Base-by-base conservation (phyloP, 2,329 filamentous ascomycete genomes). In the Aspergillus felis region DNA sequence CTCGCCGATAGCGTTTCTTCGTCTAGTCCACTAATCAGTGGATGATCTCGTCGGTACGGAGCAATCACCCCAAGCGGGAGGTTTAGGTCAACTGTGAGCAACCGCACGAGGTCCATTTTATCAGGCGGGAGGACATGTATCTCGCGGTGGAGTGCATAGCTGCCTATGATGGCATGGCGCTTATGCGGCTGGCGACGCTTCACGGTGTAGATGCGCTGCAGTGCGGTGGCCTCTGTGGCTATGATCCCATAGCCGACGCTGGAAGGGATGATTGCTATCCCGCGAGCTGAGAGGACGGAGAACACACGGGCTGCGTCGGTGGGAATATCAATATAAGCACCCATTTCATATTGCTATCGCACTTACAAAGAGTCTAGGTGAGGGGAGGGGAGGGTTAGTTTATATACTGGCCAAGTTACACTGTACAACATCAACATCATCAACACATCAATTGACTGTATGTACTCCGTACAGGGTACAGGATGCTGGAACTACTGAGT, bases 91-190 rank as follows among this genome's bases (percentile, higher is more conserved):
- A 66, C 59, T 0, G 61, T 63, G 22, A 71, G 54, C 1, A 62
- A 42, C 20, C 50, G 57, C 6, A 68, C 64, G 28, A 71, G 65
- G 4, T 29, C 59, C 9, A 50, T 59, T 50, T 63, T 49, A 6
- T 46, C 27, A 1, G 57, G 29, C 5, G 61, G 53, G 22, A 70
- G 58, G 17, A 57, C 4, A 53, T 71, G 68, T 9, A 70, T 44
- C 9, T 60, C 58, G 48, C 54, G 56, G 46, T 71, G 66, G 3
- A 71, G 64, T 9, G 50, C 47, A 28, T 64, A 68, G 32, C 55
- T 68, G 4, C 69, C 69, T 22, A 66, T 62, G 58, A 71, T 66
- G n/a, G 65, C 69, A 52, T 70, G 65, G 14, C 59, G 57, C 46
- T 71, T 69, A 48, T 68, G 61, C 8, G 62, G 55, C 20, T 61